Evolutionary conservation across 2,329 filamentous ascomycete genomes (phyloP).

Genomic region (Aspergillus brunneoviolaceus): DNA sequence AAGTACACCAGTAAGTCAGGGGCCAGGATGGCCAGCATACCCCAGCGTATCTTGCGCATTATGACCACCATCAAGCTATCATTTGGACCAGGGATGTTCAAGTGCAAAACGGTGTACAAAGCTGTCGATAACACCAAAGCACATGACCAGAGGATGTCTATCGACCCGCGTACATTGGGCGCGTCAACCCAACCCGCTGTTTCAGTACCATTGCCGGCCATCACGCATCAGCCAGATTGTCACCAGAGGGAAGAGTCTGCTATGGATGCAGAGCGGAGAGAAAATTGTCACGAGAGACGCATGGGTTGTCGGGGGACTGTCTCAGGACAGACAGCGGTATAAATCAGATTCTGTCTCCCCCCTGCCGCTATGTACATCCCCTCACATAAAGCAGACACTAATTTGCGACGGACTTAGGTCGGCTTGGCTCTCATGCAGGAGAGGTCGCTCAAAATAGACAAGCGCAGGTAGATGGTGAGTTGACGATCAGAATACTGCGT

Average conservation of each 20-base stretch:
- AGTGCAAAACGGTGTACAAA: constrained; percentile 1
- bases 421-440: not conserved
- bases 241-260: not conserved
- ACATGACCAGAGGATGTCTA: constrained; percentile 8
- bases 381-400: not conserved
- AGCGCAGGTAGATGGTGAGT: not conserved
- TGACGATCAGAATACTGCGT: not conserved
- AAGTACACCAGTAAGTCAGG: constrained; percentile 4
- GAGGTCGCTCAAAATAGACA: not conserved
- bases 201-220: not conserved
- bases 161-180: not conserved
- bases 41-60: constrained; percentile 5
- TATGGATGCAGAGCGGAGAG: not conserved
- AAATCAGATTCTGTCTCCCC: not conserved
- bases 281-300: not conserved
- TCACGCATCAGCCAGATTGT: not conserved
- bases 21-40: not conserved
- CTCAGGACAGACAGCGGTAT: not conserved
- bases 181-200: constrained; percentile 2
- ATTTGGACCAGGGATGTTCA: constrained; percentile 4
- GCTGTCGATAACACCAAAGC: not conserved
- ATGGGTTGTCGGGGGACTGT: not conserved
- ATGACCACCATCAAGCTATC: not conserved
- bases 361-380: not conserved
- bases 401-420: not conserved